Conservation (phyloP, 1,139 yeast species). For the Taiozyma onychis region DNA sequence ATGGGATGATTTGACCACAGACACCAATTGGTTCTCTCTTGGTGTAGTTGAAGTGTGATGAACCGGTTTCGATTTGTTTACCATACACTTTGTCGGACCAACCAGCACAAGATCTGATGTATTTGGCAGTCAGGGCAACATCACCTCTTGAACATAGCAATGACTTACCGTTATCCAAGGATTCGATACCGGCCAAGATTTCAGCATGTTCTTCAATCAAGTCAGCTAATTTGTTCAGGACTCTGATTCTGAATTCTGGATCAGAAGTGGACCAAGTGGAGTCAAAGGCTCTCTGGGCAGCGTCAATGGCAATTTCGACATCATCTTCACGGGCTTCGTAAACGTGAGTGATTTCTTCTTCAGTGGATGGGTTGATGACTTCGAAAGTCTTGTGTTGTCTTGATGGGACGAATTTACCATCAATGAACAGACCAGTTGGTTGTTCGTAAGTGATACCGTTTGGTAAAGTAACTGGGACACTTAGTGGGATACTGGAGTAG, state of each 20-base stretch:
- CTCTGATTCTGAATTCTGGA: conserved; percentile 45
- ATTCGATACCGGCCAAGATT: conserved; percentile 55
- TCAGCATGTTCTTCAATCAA: conserved; percentile 52
- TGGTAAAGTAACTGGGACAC: conserved; percentile 45
- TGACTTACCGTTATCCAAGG: conserved; percentile 75
- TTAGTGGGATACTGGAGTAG: conserved; percentile 36
- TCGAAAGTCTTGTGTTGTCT: conserved; percentile 35
- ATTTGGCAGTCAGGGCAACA: conserved; percentile 50
- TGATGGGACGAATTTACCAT: conserved; percentile 41
- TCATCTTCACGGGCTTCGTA: conserved; percentile 43
- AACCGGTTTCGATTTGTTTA: conserved; percentile 52
- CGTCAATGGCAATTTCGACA: conserved; percentile 41
- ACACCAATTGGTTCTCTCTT: conserved; percentile 66
- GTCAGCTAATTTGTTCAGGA: conserved; percentile 55
- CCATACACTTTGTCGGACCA: conserved; percentile 74
- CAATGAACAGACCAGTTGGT: conserved; percentile 47
- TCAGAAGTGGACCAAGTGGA: conserved; percentile 36
- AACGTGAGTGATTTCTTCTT: conserved; percentile 38
- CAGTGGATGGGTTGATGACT: conserved; percentile 41
- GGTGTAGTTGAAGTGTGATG: conserved; percentile 45
- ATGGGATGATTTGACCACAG: conserved; percentile 79
- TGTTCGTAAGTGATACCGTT: conserved; percentile 46
- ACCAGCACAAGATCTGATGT: conserved; percentile 67
- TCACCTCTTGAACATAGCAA: conserved; percentile 48
- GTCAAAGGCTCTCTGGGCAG: conserved; percentile 40